Percentiles rank a stretch among this genome's conserved stretches.
phyloP scores from a whole-genome alignment of 208 protist genomes.

The Novymonas esmeraldas region DNA sequence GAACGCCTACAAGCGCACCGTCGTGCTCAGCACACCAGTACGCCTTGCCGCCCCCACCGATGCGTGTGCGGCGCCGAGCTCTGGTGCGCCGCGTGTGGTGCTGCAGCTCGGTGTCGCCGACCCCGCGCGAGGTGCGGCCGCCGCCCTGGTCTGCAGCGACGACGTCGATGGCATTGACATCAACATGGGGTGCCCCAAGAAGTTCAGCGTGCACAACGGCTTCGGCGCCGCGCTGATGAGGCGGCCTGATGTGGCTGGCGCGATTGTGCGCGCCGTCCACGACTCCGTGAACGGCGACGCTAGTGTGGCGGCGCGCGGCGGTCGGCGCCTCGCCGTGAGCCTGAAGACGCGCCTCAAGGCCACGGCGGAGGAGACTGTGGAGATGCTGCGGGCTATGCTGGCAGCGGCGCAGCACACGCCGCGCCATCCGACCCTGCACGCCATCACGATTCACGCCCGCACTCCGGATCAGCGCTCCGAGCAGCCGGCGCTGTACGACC shows the following conservation, averaged over 20 bases:
- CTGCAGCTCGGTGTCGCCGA: conserved; percentile 94
- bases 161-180: conserved; percentile 97
- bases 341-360: conserved; percentile 79
- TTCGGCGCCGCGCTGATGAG: conserved; percentile 97
- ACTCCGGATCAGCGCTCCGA: conserved; percentile 62
- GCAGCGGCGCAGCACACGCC: conserved; percentile 46
- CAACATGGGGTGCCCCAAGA: conserved; percentile 99
- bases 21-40: conserved; percentile 46
- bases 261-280: conserved; percentile 71
- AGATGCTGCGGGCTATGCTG: conserved; percentile 71
- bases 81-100: conserved; percentile 57
- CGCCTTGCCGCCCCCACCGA: neutral
- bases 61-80: neutral
- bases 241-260: conserved; percentile 49
- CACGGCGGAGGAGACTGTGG: conserved; percentile 52
- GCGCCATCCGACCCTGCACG: conserved; percentile 49
- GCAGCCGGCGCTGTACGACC: conserved; percentile 57
- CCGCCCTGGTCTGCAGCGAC: conserved; percentile 79
- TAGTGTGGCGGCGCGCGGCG: conserved; percentile 17
- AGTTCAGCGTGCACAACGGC: conserved; percentile 95
- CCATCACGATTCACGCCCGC: conserved; percentile 89
- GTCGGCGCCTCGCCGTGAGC: conserved; percentile 58
- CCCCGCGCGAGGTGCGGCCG: conserved; percentile 69
- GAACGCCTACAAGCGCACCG: conserved; percentile 63
- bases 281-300: conserved; percentile 38